These are phyloP conservation scores for Lentinula novae-zelandiae DNA, from an alignment of 1,284 basidiomycete species.

Conservation along the genomic window DNA sequence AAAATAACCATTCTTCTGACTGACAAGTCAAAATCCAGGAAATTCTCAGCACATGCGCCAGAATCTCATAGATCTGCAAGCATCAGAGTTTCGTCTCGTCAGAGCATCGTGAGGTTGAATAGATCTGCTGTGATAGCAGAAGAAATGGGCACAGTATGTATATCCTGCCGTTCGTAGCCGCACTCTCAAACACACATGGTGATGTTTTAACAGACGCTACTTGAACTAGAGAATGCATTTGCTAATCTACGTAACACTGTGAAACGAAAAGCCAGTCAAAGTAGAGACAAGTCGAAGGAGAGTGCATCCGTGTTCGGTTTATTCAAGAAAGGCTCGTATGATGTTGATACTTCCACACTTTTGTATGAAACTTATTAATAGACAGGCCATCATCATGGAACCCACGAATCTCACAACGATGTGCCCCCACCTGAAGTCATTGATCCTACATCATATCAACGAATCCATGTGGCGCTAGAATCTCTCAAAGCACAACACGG, in stretches of 20 bases:
- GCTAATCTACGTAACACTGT: slow-evolving; percentile 26
- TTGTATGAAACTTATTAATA: slow-evolving; percentile 1
- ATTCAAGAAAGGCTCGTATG: slow-evolving; percentile 49
- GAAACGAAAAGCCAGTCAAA: slow-evolving; percentile 37
- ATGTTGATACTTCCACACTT: background rate
- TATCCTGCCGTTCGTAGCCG: background rate
- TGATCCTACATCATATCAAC: slow-evolving; percentile 29
- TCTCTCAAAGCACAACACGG: slow-evolving; percentile 60
- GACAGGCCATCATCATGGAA: slow-evolving; percentile 17
- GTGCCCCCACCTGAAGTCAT: slow-evolving; percentile 6
- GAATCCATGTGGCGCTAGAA: slow-evolving; percentile 41
- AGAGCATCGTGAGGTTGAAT: slow-evolving; percentile 37
- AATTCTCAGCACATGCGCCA: slow-evolving; percentile 18
- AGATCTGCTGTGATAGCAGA: slow-evolving; percentile 51
- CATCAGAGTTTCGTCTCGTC: slow-evolving; percentile 33
- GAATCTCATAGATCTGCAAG: slow-evolving; percentile 48
- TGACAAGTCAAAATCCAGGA: slow-evolving; percentile 6
- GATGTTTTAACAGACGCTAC: slow-evolving; percentile 14
- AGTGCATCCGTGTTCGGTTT: slow-evolving; percentile 41
- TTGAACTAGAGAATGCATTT: slow-evolving; percentile 35
- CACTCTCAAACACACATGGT: background rate
- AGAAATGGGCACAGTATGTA: slow-evolving; percentile 57
- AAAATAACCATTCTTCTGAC: background rate
- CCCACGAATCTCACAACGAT: slow-evolving; percentile 17
- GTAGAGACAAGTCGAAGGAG: slow-evolving; percentile 43